phyloP scores from a whole-genome alignment of 108 stramenopile species.

The Halocafeteria seosinensis region DNA sequence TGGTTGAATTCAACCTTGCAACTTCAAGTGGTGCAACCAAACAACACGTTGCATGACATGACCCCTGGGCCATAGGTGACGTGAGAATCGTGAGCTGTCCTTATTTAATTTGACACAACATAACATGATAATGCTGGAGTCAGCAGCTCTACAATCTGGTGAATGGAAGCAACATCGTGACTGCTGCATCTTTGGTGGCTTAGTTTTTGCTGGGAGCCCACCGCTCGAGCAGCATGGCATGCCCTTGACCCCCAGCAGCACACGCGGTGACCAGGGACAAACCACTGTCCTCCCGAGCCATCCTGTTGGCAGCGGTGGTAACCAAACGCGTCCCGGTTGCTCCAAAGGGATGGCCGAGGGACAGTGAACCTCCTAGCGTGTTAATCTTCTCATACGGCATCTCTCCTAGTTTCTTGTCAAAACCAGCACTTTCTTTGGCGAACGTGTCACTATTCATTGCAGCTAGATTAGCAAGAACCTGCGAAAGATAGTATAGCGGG shows the following conservation, averaged over 20 bases:
- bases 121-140: too few relatives aligned
- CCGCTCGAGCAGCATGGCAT: slow-evolving; percentile 68
- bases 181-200: too few relatives aligned
- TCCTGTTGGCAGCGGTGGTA: slow-evolving; percentile 78
- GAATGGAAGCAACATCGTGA: too few relatives aligned
- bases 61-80: too few relatives aligned
- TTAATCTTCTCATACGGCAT: slow-evolving; percentile 79
- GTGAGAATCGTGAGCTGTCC: too few relatives aligned
- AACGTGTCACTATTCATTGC: slow-evolving; percentile 83
- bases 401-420: slow-evolving; percentile 50
- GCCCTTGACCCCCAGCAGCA: slow-evolving; percentile 87
- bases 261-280: slow-evolving; percentile 90
- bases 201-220: background rate
- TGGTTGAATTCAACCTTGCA: too few relatives aligned
- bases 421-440: slow-evolving; percentile 10
- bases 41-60: too few relatives aligned
- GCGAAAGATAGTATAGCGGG: too few relatives aligned
- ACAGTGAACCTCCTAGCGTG: slow-evolving; percentile 79
- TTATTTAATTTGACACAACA: too few relatives aligned
- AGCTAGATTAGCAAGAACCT: slow-evolving; percentile 74
- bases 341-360: slow-evolving; percentile 96
- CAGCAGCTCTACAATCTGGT: too few relatives aligned
- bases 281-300: slow-evolving; percentile 71
- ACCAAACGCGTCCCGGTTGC: slow-evolving; percentile 78
- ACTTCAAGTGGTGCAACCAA: too few relatives aligned